phyloP scores from a whole-genome alignment of 2,329 filamentous ascomycete species.

The Gnomoniopsis sp. region DNA sequence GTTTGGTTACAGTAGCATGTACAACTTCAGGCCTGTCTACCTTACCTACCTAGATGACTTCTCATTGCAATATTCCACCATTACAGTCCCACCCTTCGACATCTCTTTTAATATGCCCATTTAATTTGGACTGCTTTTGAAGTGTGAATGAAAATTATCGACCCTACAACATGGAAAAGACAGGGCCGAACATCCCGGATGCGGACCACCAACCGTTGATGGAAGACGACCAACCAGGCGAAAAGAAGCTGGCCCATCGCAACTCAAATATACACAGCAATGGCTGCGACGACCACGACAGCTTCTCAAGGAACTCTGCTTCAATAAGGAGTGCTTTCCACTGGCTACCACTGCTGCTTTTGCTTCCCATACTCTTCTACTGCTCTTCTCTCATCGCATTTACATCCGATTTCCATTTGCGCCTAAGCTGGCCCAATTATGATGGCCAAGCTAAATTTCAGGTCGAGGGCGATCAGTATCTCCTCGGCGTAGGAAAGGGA shows the following conservation, averaged over 20 bases:
- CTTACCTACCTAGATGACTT: no score
- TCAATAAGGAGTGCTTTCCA: background rate
- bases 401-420: background rate
- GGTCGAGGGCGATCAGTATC: constrained; percentile 37
- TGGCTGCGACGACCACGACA: background rate
- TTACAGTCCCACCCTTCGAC: no score
- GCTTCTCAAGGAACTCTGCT: background rate
- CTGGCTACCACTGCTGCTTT: background rate
- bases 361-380: background rate
- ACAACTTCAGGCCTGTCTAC: no score
- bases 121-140: background rate
- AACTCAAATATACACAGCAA: background rate
- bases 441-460: background rate
- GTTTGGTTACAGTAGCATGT: no score
- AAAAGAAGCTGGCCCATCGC: background rate
- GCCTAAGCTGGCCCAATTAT: background rate
- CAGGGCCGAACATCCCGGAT: background rate
- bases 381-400: background rate
- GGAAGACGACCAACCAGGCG: background rate
- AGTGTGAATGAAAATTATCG: background rate
- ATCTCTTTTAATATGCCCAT: no score
- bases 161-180: background rate
- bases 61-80: no score
- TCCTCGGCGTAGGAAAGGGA: constrained; percentile 50
- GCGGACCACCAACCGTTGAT: background rate